phyloP scores from a whole-genome alignment of 495 filamentous ascomycete genomes.

The Gamarada debralockiae region DNA sequence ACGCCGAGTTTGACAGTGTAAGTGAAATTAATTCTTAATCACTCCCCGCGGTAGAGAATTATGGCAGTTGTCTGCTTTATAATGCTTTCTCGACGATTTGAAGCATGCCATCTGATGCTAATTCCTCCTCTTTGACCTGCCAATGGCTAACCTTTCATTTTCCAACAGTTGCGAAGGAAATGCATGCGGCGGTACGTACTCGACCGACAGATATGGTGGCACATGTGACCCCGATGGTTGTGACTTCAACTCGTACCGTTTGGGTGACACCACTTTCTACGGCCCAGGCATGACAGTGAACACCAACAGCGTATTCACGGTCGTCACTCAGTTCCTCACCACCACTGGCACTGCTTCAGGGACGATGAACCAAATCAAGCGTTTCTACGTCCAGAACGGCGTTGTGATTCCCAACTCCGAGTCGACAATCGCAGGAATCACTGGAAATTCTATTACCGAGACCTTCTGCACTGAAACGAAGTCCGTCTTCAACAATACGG shows the following conservation, averaged over 20 bases:
- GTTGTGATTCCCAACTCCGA: constrained; percentile 28
- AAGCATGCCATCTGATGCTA: too few relatives aligned
- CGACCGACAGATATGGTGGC: constrained; percentile 41
- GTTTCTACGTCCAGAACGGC: constrained; percentile 51
- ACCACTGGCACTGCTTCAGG: constrained; percentile 50
- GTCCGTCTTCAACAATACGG: constrained; percentile 53
- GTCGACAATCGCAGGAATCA: constrained; percentile 47
- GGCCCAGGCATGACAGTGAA: constrained; percentile 54
- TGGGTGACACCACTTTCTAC: constrained; percentile 56
- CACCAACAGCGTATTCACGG: constrained; percentile 57
- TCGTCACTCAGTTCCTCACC: constrained; percentile 70
- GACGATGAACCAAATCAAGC: constrained; percentile 53
- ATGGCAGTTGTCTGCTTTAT: too few relatives aligned
- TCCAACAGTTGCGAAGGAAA: constrained; percentile 53
- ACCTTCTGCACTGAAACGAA: constrained; percentile 58
- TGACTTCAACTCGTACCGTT: constrained; percentile 66
- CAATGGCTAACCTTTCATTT: too few relatives aligned
- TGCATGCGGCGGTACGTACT: constrained; percentile 47
- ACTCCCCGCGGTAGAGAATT: too few relatives aligned
- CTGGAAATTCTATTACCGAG: constrained; percentile 54
- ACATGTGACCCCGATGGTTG: constrained; percentile 75
- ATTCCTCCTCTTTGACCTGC: too few relatives aligned
- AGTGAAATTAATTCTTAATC: too few relatives aligned
- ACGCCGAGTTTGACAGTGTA: too few relatives aligned
- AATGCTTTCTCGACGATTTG: too few relatives aligned